A percentile compares a stretch with the other conserved stretches of the same genome.
Evolutionary conservation across 371 early-diverging fungal species (phyloP).

Genomic region (Syncephalastrum monosporum): DNA sequence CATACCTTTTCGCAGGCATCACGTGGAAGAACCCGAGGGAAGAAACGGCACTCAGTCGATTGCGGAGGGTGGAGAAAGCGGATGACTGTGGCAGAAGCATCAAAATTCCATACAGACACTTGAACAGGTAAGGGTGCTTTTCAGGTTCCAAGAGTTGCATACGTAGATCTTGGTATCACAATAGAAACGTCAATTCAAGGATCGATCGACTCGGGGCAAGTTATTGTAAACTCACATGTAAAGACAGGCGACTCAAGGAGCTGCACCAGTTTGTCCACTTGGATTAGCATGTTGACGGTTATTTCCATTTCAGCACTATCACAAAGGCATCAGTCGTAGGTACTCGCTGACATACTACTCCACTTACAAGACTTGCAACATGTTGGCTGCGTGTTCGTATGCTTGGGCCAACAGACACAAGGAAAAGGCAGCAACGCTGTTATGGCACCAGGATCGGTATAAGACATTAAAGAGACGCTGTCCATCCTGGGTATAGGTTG

Average conservation of each 20-base stretch:
- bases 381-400: slow-evolving; percentile 80
- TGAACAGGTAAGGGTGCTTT: slow-evolving; percentile 77
- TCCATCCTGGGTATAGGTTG: slow-evolving; percentile 38
- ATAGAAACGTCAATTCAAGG: neutral
- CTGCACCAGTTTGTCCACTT: slow-evolving; percentile 93
- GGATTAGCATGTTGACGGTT: slow-evolving; percentile 84
- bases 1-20: slow-evolving; percentile 50
- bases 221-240: slow-evolving; percentile 54
- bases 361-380: slow-evolving; percentile 74
- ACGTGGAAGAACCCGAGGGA: slow-evolving; percentile 60
- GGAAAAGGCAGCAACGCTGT: slow-evolving; percentile 84
- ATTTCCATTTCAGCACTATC: slow-evolving; percentile 82
- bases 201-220: neutral
- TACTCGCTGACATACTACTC: neutral
- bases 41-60: slow-evolving; percentile 77
- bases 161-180: slow-evolving; percentile 60
- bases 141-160: slow-evolving; percentile 89
- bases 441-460: slow-evolving; percentile 91
- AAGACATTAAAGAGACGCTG: slow-evolving; percentile 75
- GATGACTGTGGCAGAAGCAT: slow-evolving; percentile 92
- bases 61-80: slow-evolving; percentile 89
- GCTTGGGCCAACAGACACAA: slow-evolving; percentile 88
- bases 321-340: neutral
- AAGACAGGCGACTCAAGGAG: slow-evolving; percentile 92
- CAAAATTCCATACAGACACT: slow-evolving; percentile 87